A percentile compares a stretch with the other conserved stretches of the same genome.
Evolutionary conservation across 805 yeast species (phyloP).

Genomic region (Hanseniaspora lachancei): DNA sequence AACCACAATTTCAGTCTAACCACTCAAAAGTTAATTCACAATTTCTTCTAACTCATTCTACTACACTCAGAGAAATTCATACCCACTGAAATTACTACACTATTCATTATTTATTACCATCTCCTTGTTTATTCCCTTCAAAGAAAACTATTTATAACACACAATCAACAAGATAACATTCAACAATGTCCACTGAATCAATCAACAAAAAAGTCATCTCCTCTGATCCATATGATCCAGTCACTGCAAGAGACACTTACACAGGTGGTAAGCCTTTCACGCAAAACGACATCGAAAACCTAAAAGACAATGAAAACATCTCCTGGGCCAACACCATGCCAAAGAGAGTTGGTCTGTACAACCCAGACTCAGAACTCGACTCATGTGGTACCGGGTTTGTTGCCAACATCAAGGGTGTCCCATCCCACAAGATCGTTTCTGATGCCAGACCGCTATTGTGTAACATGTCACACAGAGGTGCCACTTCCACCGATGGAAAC

Average conservation of each 20-base stretch:
- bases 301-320: slow-evolving; percentile 33
- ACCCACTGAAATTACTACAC: too few species aligned
- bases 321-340: slow-evolving; percentile 93
- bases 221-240: slow-evolving; percentile 22
- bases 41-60: too few species aligned
- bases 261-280: slow-evolving; percentile 22
- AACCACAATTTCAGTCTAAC: too few species aligned
- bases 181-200: background rate
- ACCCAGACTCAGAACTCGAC: slow-evolving; percentile 87
- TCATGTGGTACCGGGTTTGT: slow-evolving; percentile 99
- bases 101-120: too few species aligned
- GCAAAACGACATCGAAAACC: slow-evolving; percentile 11
- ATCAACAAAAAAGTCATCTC: slow-evolving; percentile 13
- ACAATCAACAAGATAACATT: background rate
- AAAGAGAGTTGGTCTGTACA: slow-evolving; percentile 73
- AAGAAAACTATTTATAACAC: background rate
- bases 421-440: slow-evolving; percentile 82
- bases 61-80: too few species aligned
- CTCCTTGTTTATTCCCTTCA: too few species aligned
- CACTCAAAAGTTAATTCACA: too few species aligned
- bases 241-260: slow-evolving; percentile 20
- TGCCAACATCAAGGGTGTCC: slow-evolving; percentile 78
- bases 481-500: slow-evolving; percentile 90
- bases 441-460: slow-evolving; percentile 80
- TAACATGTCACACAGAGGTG: slow-evolving; percentile 98